Conservation (phyloP, 306 rosid genomes). For the Cucurbita pepo region DNA sequence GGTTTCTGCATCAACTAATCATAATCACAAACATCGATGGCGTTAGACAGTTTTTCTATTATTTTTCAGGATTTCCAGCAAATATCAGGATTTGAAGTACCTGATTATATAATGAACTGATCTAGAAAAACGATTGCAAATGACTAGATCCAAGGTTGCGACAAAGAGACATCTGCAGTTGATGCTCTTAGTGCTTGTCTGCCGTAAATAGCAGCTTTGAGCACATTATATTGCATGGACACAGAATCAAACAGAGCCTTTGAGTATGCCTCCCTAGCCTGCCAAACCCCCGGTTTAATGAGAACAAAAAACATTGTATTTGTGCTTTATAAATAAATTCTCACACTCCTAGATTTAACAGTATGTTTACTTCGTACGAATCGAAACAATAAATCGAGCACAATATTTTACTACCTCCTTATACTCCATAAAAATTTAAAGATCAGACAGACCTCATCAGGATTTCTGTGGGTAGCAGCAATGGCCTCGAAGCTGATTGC, state of each 20-base stretch:
- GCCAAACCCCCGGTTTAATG: conserved; percentile 5
- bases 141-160: conserved; percentile 78
- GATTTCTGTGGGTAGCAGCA: conserved; percentile 27
- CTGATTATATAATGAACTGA: conserved; percentile 22
- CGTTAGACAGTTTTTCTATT: neutral
- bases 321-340: too few species aligned
- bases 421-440: neutral
- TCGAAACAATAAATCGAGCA: neutral
- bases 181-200: conserved; percentile 56
- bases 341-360: neutral
- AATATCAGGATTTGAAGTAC: conserved; percentile 6
- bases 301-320: neutral
- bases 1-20: neutral
- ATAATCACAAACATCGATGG: neutral
- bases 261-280: conserved; percentile 64
- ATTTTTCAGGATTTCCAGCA: neutral
- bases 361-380: neutral
- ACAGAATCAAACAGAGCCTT: conserved; percentile 43
- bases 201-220: conserved; percentile 58
- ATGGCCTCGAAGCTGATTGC: conserved; percentile 39
- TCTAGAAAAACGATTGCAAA: conserved; percentile 7
- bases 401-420: neutral
- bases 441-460: conserved; percentile 53
- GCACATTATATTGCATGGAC: conserved; percentile 60
- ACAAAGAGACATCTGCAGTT: conserved; percentile 44